These are phyloP conservation scores for Komagataella populi DNA, from an alignment of 805 yeast species.

Conservation along the genomic window DNA sequence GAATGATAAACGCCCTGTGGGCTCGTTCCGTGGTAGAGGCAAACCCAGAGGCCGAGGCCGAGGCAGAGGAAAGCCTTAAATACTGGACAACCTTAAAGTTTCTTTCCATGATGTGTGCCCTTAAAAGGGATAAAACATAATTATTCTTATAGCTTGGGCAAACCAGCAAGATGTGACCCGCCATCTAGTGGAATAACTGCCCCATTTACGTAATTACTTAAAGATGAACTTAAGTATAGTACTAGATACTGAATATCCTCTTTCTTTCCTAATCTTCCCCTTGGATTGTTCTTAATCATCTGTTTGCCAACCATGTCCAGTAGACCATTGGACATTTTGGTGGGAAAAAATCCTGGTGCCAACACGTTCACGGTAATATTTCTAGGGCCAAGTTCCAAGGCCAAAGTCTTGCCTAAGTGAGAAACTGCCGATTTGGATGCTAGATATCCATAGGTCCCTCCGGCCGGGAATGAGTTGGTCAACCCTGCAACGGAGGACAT, in stretches of 20 bases:
- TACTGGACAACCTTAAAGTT: not conserved
- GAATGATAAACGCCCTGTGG: not conserved
- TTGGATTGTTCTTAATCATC: slow-evolving; percentile 39
- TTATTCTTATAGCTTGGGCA: not conserved
- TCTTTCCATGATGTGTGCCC: not conserved
- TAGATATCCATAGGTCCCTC: slow-evolving; percentile 55
- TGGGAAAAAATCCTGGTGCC: slow-evolving; percentile 71
- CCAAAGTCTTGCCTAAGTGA: slow-evolving; percentile 51
- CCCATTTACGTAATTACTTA: slow-evolving; percentile 53
- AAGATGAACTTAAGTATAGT: slow-evolving; percentile 41
- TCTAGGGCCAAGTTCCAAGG: slow-evolving; percentile 50
- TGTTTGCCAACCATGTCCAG: slow-evolving; percentile 34
- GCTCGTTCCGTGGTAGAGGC: slow-evolving; percentile 1
- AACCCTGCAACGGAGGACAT: slow-evolving; percentile 56
- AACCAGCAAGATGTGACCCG: slow-evolving; percentile 36
- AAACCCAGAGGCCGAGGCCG: slow-evolving; percentile 6
- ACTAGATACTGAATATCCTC: slow-evolving; percentile 44
- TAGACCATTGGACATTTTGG: slow-evolving; percentile 60
- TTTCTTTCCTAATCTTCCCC: slow-evolving; percentile 46
- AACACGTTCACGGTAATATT: slow-evolving; percentile 57
- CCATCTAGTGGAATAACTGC: slow-evolving; percentile 60
- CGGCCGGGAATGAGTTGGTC: slow-evolving; percentile 20
- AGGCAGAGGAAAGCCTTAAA: slow-evolving; percentile 7
- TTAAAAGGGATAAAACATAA: not conserved
- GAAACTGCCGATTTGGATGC: slow-evolving; percentile 69